Base-by-base conservation (phyloP, 306 rosid genomes). In the Quercus wislizeni region DNA sequence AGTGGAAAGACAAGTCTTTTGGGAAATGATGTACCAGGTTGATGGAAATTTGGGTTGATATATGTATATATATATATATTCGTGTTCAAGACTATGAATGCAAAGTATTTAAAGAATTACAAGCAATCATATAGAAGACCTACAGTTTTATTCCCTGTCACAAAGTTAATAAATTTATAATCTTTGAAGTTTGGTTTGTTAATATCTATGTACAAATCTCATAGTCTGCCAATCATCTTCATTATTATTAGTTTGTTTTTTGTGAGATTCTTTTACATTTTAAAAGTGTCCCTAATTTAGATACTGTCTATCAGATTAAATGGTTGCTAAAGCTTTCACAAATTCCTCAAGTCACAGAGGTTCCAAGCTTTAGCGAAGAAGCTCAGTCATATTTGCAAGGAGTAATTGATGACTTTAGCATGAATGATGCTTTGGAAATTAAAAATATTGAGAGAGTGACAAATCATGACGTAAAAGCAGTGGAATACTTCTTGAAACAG, bases 391-490 rank as follows among this genome's bases (percentile, higher is more conserved):
- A 69, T 55, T 84, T 93, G 78, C 91, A 85, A 83, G 85, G 89
- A 20, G 10, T 93, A 41, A 82, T 93, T 77, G 88, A 86, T 49
- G 86, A 70, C 18, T 91, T 93, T 79, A 69, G 86, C 27, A 79
- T 82, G 30, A 67, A 49, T 49, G 98, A 93, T 75, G 98, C 97
- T 2, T 76, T 80, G 81, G 98, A 90, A 82, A 77, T 93, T 21
- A 90, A 93, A 78, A 86, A 80, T 57, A 89, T 91, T 78, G 98
- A 93, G 90, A 89, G 59, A 82, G 90, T 85, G 59, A 93, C 95
- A 2, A 91, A 93, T 73, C 98, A 93, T 76, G 98, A 93, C 82
- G 97, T 93, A 1, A 93, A 93, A 85, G 98, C 98, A 17, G 97
- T 91, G 62, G 98, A 93, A 83, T 93, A 93, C 78, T 90, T 87